Evolutionary conservation across 306 rosid genomes (phyloP), one percentile per base, ranked within the genome.

Genomic region (Ziziphus jujuba): DNA sequence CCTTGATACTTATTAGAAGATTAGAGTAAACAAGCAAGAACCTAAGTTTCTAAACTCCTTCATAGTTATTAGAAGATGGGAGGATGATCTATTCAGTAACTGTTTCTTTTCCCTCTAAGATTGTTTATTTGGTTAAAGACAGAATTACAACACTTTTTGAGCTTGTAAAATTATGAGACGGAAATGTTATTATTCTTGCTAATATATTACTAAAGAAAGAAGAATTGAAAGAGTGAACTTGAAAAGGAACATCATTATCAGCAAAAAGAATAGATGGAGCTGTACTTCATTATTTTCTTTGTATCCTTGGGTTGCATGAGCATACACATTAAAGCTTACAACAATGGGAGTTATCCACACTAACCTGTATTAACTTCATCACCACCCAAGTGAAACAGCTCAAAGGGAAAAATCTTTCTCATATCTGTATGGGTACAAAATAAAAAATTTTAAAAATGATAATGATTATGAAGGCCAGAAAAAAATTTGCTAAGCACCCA

Each of bases 301-400:
- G 5, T 50, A 6, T n/a, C 43, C 45, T 38, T 44, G 63, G 20
- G 43, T 16, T 28, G 17, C 44, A 14, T 44, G 15, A 58, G 31
- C 62, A 51, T 17, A 45, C 38, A 64, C 3, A 10, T 40, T n/a
- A n/a, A n/a, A n/a, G n/a, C n/a, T 40, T 10, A 40, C 12, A 10
- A 12, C 45, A 7, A n/a, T 12, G 17, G 55, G 72, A 63, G 71
- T 44, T 54, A 51, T 28, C 72, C 25, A 53, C 61, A 83, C 97
- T 77, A 56, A 93, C 99, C 79, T 79, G 99, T 90, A 84, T 95
- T 66, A 72, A 95, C 99, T 71, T 95, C 99, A 82, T 95, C 99
- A 59, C 99, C 99, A 38, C 99, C 99, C 87, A 95, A 82, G 87
- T 95, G 99, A 84, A 95, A 88, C 52, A 95, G 89, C 85, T 90